Evolutionary conservation across 108 stramenopile genomes (phyloP).

Genomic region (Skeletonema costatum): DNA sequence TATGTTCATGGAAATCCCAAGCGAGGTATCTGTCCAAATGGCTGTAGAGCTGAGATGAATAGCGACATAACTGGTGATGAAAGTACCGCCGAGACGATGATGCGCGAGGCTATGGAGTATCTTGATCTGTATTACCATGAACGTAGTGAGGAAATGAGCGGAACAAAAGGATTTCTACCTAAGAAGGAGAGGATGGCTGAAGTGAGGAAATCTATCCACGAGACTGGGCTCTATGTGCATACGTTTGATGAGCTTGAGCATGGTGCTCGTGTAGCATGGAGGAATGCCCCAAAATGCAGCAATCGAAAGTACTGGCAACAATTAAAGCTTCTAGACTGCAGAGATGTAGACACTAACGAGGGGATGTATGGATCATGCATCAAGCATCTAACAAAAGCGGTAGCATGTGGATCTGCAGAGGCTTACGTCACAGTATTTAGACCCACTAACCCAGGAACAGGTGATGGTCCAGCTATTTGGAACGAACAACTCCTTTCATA

Average conservation of each 20-base stretch:
- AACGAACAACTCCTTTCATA: conserved; percentile 42
- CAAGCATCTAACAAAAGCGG: conserved; percentile 40
- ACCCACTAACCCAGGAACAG: conserved; percentile 30
- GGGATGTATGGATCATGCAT: conserved; percentile 41
- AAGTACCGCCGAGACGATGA: conserved; percentile 1
- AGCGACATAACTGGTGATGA: conserved; percentile 11
- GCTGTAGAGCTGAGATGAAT: conserved; percentile 6
- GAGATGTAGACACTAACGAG: conserved; percentile 29
- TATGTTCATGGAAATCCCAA: conserved; percentile 34
- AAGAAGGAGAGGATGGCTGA: conserved; percentile 6
- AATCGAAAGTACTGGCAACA: conserved; percentile 53
- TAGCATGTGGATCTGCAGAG: conserved; percentile 24
- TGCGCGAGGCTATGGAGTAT: conserved; percentile 28
- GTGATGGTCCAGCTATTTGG: conserved; percentile 39
- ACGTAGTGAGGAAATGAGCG: conserved; percentile 17
- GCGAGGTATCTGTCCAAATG: conserved; percentile 21
- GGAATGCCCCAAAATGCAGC: conserved; percentile 54
- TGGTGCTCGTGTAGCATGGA: conserved; percentile 48
- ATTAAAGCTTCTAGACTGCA: conserved; percentile 32
- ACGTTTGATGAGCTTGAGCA: conserved; percentile 47
- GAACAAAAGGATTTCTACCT: conserved; percentile 6
- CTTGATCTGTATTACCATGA: conserved; percentile 29
- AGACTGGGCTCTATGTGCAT: conserved; percentile 42
- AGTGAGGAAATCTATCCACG: conserved; percentile 4
- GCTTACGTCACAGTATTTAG: conserved; percentile 45